A percentile compares a stretch with the other conserved stretches of the same genome.
Conservation (phyloP, 2,329 filamentous ascomycete genomes). For the Colletotrichum graminicola region DNA sequence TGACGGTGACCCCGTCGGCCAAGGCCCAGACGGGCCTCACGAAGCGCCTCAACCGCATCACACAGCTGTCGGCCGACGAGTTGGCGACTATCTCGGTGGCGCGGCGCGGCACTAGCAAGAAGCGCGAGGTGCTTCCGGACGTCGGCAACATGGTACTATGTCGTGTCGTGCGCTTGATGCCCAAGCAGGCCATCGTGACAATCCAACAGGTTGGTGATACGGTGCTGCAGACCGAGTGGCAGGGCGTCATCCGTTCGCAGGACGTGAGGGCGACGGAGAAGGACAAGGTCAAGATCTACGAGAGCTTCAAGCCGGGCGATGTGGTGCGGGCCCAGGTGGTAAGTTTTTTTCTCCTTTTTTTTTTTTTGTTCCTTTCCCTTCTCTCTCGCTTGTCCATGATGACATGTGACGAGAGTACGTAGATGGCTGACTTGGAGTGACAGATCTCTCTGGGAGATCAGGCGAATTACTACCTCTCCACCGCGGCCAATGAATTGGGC, state of each 20-base stretch:
- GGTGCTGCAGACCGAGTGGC: constrained; percentile 83
- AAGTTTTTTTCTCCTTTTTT: constrained; percentile 53
- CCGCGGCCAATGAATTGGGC: constrained; percentile 89
- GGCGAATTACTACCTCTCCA: constrained; percentile 94
- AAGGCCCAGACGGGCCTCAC: constrained; percentile 62
- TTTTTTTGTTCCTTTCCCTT: no score
- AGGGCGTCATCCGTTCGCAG: constrained; percentile 86
- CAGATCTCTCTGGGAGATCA: constrained; percentile 93
- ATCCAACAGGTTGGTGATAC: constrained; percentile 85
- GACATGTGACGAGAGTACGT: constrained; percentile 1
- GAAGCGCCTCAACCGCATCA: constrained; percentile 72
- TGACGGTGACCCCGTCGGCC: constrained; percentile 66
- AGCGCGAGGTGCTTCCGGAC: constrained; percentile 82
- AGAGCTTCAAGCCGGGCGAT: constrained; percentile 93
- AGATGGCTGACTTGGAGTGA: constrained; percentile 31
- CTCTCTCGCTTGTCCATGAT: neutral
- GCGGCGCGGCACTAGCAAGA: constrained; percentile 54
- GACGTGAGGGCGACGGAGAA: constrained; percentile 97
- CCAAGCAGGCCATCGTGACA: constrained; percentile 85
- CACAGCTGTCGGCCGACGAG: constrained; percentile 56
- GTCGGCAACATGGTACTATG: constrained; percentile 86
- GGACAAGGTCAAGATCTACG: constrained; percentile 90
- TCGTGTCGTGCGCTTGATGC: constrained; percentile 85
- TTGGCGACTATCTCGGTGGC: constrained; percentile 69
- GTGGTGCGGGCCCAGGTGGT: constrained; percentile 89